These are phyloP conservation scores for Wallemia mellicola DNA, from an alignment of 1,284 basidiomycete genomes.

Conservation along the genomic window DNA sequence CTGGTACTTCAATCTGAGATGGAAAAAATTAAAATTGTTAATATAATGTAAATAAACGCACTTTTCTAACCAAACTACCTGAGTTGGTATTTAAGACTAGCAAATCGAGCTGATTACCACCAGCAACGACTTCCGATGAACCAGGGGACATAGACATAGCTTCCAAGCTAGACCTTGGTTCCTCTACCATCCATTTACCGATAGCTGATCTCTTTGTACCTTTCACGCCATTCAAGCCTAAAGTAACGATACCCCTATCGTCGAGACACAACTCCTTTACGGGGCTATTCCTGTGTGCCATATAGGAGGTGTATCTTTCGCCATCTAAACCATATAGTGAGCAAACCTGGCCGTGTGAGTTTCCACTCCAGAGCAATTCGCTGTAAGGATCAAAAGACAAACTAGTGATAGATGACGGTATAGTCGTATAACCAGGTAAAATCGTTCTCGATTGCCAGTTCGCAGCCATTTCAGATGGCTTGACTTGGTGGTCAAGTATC, in stretches of 20 bases:
- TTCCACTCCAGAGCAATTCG: conserved; percentile 66
- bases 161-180: conserved; percentile 1
- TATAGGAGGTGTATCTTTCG: conserved; percentile 22
- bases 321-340: conserved; percentile 40
- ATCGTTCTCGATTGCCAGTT: neutral
- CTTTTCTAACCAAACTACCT: conserved; percentile 3
- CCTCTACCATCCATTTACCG: conserved; percentile 28
- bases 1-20: neutral
- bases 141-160: conserved; percentile 2
- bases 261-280: conserved; percentile 25
- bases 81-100: conserved; percentile 4
- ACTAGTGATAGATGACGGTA: conserved; percentile 26
- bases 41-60: conserved; percentile 1
- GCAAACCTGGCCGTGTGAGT: conserved; percentile 35
- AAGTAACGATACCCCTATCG: conserved; percentile 12
- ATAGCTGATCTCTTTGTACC: conserved; percentile 43
- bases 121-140: conserved; percentile 4
- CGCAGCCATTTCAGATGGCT: neutral
- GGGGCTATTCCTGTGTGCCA: conserved; percentile 36
- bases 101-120: conserved; percentile 4
- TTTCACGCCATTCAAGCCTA: conserved; percentile 23
- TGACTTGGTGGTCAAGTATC: too few species aligned
- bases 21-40: neutral
- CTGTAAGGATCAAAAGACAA: conserved; percentile 68
- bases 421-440: neutral